Conservation (phyloP, 352 stramenopile genomes). For the Phytophthora tentaculata region DNA sequence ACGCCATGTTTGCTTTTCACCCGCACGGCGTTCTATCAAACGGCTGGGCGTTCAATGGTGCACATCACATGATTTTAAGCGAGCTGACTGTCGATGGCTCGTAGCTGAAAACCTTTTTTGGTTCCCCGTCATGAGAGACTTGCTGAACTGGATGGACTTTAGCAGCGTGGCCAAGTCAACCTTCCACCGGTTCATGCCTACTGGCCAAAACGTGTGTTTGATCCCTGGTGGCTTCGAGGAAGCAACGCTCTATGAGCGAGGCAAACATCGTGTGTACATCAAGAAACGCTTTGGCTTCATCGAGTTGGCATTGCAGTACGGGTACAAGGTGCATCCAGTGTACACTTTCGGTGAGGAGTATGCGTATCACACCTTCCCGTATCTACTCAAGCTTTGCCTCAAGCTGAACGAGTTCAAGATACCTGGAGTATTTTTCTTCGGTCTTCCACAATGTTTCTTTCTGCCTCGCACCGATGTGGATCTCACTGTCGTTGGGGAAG, state of each 20-base stretch:
- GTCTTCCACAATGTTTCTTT: constrained; percentile 74
- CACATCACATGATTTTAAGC: constrained; percentile 52
- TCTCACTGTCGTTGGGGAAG: constrained; percentile 89
- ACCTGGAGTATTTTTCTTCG: constrained; percentile 79
- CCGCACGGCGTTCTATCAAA: constrained; percentile 67
- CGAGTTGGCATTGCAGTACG: constrained; percentile 90
- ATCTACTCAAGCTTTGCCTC: constrained; percentile 71
- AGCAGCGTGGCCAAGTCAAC: constrained; percentile 48
- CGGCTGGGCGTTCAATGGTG: constrained; percentile 57
- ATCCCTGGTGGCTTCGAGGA: constrained; percentile 94
- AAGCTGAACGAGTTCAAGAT: constrained; percentile 86
- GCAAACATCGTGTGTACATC: constrained; percentile 90
- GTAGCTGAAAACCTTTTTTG: constrained; percentile 71
- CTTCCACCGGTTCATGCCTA: constrained; percentile 52
- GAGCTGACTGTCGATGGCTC: constrained; percentile 62
- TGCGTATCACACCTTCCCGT: constrained; percentile 85
- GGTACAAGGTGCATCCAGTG: constrained; percentile 86
- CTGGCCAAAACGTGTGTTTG: constrained; percentile 69
- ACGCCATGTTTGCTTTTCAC: constrained; percentile 54
- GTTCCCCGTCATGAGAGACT: constrained; percentile 61
- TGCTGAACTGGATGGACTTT: constrained; percentile 68
- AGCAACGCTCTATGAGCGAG: constrained; percentile 82
- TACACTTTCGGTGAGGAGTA: constrained; percentile 94
- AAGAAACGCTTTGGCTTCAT: constrained; percentile 93
- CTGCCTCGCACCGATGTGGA: constrained; percentile 77